A percentile compares a stretch with the other conserved stretches of the same genome.
Conservation (phyloP, 192 early-diverging fungal species). For the Chytriomyces confervae region DNA sequence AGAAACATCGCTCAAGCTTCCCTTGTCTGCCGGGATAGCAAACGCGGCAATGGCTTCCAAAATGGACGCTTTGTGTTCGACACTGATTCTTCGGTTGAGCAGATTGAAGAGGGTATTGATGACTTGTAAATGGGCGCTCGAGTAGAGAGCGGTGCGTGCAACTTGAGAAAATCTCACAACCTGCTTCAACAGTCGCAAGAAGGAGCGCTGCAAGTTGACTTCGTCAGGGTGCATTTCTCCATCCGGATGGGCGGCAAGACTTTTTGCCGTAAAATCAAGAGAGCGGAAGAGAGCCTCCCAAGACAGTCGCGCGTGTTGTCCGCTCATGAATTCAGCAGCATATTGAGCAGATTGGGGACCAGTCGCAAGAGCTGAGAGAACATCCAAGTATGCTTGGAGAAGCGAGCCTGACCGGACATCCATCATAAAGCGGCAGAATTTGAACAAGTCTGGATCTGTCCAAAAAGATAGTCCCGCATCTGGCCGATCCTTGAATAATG, state of each 20-base stretch:
- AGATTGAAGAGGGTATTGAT: slow-evolving; percentile 78
- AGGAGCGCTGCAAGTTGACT: slow-evolving; percentile 70
- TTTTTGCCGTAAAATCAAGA: slow-evolving; percentile 62
- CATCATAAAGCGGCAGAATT: slow-evolving; percentile 54
- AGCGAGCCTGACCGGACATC: slow-evolving; percentile 48
- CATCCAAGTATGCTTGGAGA: slow-evolving; percentile 71
- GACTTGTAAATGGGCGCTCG: slow-evolving; percentile 71
- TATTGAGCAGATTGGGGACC: slow-evolving; percentile 71
- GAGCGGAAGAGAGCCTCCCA: slow-evolving; percentile 39
- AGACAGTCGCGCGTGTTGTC: slow-evolving; percentile 31
- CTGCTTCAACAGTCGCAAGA: slow-evolving; percentile 76
- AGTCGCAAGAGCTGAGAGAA: slow-evolving; percentile 82
- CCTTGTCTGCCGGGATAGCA: slow-evolving; percentile 61
- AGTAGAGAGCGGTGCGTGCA: slow-evolving; percentile 71
- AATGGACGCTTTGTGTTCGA: slow-evolving; percentile 81
- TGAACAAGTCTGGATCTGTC: slow-evolving; percentile 53
- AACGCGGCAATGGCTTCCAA: slow-evolving; percentile 84
- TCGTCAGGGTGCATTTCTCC: slow-evolving; percentile 76
- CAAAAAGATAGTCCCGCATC: slow-evolving; percentile 62
- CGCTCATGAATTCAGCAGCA: slow-evolving; percentile 63
- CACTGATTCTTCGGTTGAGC: slow-evolving; percentile 76
- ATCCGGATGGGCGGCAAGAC: slow-evolving; percentile 27
- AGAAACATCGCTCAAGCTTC: slow-evolving; percentile 60
- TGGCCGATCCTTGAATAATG: slow-evolving; percentile 75
- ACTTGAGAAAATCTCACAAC: slow-evolving; percentile 79